Evolutionary conservation across 1,139 yeast genomes (phyloP).

Genomic region (Chernovozyma sophiae-reginae): DNA sequence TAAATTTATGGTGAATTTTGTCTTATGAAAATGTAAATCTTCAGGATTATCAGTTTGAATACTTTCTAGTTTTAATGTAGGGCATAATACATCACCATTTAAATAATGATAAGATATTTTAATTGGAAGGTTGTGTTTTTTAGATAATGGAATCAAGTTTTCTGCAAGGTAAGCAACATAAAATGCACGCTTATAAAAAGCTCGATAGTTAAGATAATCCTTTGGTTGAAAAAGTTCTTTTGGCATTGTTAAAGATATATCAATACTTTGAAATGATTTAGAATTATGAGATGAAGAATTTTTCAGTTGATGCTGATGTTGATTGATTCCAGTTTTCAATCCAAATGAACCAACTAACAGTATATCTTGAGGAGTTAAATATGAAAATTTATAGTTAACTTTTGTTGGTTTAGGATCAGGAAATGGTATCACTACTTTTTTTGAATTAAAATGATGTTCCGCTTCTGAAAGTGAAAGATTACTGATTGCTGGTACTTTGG

Average conservation of each 20-base stretch:
- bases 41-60: slow-evolving; percentile 44
- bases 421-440: slow-evolving; percentile 67
- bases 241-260: slow-evolving; percentile 83
- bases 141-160: slow-evolving; percentile 51
- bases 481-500: slow-evolving; percentile 53
- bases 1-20: slow-evolving; percentile 68
- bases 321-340: slow-evolving; percentile 64
- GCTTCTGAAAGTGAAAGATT: slow-evolving; percentile 53
- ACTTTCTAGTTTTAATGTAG: slow-evolving; percentile 55
- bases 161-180: slow-evolving; percentile 77
- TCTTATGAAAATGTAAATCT: slow-evolving; percentile 56
- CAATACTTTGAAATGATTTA: slow-evolving; percentile 23
- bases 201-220: slow-evolving; percentile 87
- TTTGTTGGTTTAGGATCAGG: slow-evolving; percentile 82
- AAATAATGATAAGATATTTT: slow-evolving; percentile 53
- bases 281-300: neutral
- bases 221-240: slow-evolving; percentile 68
- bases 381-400: slow-evolving; percentile 68
- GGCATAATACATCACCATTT: slow-evolving; percentile 65
- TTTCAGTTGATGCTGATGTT: neutral
- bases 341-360: slow-evolving; percentile 89
- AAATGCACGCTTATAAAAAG: slow-evolving; percentile 84
- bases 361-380: slow-evolving; percentile 67
- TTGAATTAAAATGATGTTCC: slow-evolving; percentile 42
- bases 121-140: slow-evolving; percentile 52